phyloP scores from a whole-genome alignment of 2,329 filamentous ascomycete genomes.

The Didymosphaeria variabile region DNA sequence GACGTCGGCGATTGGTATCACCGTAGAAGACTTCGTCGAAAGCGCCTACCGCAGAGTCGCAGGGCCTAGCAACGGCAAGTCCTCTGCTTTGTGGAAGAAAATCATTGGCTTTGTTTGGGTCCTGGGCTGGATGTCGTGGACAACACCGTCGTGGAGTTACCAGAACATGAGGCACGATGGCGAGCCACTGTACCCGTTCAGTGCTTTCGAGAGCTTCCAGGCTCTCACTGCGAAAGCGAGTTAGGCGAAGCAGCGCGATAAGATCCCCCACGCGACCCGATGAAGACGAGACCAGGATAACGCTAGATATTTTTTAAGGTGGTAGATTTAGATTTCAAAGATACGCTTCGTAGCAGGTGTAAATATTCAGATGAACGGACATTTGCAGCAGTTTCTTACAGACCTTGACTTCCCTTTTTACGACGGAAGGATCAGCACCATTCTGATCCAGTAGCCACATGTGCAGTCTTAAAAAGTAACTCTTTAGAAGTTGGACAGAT shows the following conservation, averaged over 20 bases:
- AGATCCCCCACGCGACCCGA: too few relatives aligned
- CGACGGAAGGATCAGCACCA: too few relatives aligned
- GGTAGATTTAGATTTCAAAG: too few relatives aligned
- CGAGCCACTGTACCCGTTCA: background rate
- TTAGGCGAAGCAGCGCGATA: background rate
- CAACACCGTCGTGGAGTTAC: slow-evolving; percentile 7
- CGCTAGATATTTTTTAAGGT: background rate
- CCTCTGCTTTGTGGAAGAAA: slow-evolving; percentile 4
- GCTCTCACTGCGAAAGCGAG: background rate
- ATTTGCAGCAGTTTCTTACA: too few relatives aligned
- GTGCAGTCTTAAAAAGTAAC: too few relatives aligned
- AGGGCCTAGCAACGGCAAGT: background rate
- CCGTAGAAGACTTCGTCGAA: slow-evolving; percentile 1
- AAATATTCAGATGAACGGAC: too few relatives aligned
- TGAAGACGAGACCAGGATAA: background rate
- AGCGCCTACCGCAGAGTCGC: background rate
- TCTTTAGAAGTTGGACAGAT: too few relatives aligned
- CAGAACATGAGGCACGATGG: slow-evolving; percentile 7
- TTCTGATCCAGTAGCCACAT: too few relatives aligned
- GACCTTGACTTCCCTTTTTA: too few relatives aligned
- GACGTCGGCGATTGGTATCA: slow-evolving; percentile 1
- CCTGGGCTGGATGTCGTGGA: slow-evolving; percentile 1
- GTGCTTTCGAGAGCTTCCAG: background rate
- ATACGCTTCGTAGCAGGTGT: too few relatives aligned
- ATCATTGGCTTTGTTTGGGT: slow-evolving; percentile 6